Base-by-base conservation (phyloP, 306 rosid genomes). In the Luffa acutangula region DNA sequence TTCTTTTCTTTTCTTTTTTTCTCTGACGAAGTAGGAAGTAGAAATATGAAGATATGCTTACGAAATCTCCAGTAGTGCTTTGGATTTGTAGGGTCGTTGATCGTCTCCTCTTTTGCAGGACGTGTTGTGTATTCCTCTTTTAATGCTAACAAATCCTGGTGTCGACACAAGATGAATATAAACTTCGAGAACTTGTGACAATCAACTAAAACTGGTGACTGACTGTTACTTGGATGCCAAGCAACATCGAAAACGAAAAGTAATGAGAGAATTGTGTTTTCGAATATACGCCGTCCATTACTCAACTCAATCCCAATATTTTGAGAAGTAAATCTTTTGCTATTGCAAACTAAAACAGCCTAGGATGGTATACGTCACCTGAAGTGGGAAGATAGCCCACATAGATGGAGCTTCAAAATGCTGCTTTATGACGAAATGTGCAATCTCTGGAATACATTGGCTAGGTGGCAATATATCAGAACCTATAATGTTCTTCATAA, bases 351-450 rank as follows among this genome's bases (percentile, higher is more conserved):
- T 14, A 12, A 73, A 10, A 73, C 57, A 31, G 36, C 43, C 13
- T 46, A 49, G 25, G 77, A 33, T 13, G 8, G 7, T 3, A 7
- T 18, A 7, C 2, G 57, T 17, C 91, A 95, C 98, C 98, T 95
- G 98, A 80, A 95, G 96, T 17, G 98, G 98, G 85, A 92, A 95
- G 86, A 95, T 92, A 31, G 97, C 97, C 98, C 97, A 95, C 98
- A 95, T 95, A 56, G 98, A 95, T 80, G 98, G 98, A 77, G 98
- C 85, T 89, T 95, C 97, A 81, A 91, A 41, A 80, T 95, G 98
- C 80, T 95, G 93, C 88, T 85, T 85, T 72, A 88, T 71, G 76
- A 92, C 49, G 65, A 87, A 92, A 88, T 90, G 65, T 49, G 87
- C 96, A 74, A 95, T 74, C 37, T 95, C 98, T 18, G 98, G 93